Conservation (phyloP, 75 land plant genomes). For the Pinus tabuliformis region DNA sequence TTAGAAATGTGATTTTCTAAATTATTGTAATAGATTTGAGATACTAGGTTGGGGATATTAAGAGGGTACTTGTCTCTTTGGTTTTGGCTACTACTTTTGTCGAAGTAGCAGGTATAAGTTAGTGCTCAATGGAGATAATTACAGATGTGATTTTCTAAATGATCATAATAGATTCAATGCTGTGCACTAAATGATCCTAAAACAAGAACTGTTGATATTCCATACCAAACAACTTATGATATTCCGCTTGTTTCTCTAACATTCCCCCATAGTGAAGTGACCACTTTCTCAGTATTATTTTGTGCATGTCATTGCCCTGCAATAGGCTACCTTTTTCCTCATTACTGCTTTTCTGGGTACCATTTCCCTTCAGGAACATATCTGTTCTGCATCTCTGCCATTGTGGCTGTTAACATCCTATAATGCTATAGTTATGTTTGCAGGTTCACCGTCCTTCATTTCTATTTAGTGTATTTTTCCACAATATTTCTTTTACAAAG, state of each 20-base stretch:
- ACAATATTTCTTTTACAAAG: too few relatives aligned
- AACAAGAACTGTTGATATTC: neutral
- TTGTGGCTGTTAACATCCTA: too few relatives aligned
- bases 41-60: conserved; percentile 88
- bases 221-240: neutral
- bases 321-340: too few relatives aligned
- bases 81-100: conserved; percentile 98
- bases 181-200: neutral
- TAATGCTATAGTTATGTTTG: too few relatives aligned
- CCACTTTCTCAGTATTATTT: neutral
- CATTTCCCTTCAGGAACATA: too few relatives aligned
- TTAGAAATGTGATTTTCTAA: neutral
- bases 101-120: conserved; percentile 87
- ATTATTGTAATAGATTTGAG: neutral
- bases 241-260: neutral
- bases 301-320: too few relatives aligned
- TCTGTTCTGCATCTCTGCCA: too few relatives aligned
- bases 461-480: too few relatives aligned
- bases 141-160: neutral
- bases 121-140: neutral
- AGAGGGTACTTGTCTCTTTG: conserved; percentile 92
- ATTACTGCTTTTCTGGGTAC: too few relatives aligned
- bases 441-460: too few relatives aligned
- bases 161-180: neutral
- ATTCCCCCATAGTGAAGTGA: neutral